Evolutionary conservation across 495 filamentous ascomycete species (phyloP).

Genomic region (Paragyromitra xinjiangensis): DNA sequence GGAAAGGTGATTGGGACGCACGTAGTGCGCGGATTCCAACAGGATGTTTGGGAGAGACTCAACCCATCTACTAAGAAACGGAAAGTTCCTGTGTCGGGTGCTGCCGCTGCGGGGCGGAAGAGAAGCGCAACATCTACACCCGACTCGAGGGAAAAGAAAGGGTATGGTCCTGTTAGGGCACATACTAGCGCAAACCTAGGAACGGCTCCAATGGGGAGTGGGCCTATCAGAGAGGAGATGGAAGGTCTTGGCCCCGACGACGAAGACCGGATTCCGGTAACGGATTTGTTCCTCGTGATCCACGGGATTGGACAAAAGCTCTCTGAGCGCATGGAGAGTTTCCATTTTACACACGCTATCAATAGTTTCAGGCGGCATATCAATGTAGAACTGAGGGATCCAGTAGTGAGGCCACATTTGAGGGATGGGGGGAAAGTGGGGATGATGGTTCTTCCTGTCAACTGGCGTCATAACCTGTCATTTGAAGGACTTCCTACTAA

Average conservation of each 20-base stretch:
- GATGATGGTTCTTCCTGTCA: slow-evolving; percentile 80
- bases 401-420: slow-evolving; percentile 75
- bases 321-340: slow-evolving; percentile 94
- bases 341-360: slow-evolving; percentile 94
- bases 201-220: slow-evolving; percentile 4
- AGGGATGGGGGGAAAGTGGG: slow-evolving; percentile 69
- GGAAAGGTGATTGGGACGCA: slow-evolving; percentile 82
- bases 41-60: slow-evolving; percentile 69
- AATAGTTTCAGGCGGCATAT: slow-evolving; percentile 87
- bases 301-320: slow-evolving; percentile 98
- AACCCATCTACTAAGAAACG: slow-evolving; percentile 62
- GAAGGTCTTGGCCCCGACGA: slow-evolving; percentile 64
- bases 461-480: slow-evolving; percentile 87
- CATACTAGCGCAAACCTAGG: slow-evolving; percentile 6
- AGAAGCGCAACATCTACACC: slow-evolving; percentile 30
- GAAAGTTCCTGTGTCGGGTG: slow-evolving; percentile 52
- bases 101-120: slow-evolving; percentile 55
- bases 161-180: neutral
- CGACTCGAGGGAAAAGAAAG: slow-evolving; percentile 33
- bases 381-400: slow-evolving; percentile 81
- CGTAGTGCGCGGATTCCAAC: slow-evolving; percentile 81
- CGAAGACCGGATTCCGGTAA: slow-evolving; percentile 76
- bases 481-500: slow-evolving; percentile 71
- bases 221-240: slow-evolving; percentile 28
- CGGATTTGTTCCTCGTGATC: slow-evolving; percentile 86